Evolutionary conservation across 495 filamentous ascomycete species (phyloP).

Genomic region (Penicillium goetzii): DNA sequence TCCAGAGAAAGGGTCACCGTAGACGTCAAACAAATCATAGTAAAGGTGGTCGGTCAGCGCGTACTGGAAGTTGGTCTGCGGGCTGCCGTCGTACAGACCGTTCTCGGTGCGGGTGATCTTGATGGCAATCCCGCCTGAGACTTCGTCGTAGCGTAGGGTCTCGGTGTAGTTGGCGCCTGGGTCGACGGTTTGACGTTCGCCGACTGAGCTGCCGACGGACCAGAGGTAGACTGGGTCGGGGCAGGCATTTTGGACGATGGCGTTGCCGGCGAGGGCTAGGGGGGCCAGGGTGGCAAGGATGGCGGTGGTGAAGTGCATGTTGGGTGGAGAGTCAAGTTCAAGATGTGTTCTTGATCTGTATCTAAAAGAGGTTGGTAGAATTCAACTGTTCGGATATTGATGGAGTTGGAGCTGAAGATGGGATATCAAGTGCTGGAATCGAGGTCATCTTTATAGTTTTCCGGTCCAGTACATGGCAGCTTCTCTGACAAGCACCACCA

Average conservation of each 20-base stretch:
- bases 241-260: constrained; percentile 58
- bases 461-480: background rate
- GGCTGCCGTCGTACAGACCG: constrained; percentile 57
- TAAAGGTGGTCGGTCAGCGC: constrained; percentile 55
- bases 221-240: constrained; percentile 52
- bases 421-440: background rate
- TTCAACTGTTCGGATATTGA: background rate
- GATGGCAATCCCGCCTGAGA: constrained; percentile 58
- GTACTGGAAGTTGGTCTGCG: constrained; percentile 59
- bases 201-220: constrained; percentile 57
- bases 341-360: background rate
- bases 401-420: background rate
- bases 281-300: constrained; percentile 34
- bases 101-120: constrained; percentile 56
- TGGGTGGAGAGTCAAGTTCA: background rate
- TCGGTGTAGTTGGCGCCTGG: constrained; percentile 46
- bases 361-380: background rate
- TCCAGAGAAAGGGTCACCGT: constrained; percentile 59
- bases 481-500: background rate
- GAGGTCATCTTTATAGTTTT: background rate
- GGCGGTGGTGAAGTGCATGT: constrained; percentile 39
- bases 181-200: constrained; percentile 42
- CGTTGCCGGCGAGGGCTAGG: constrained; percentile 45
- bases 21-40: constrained; percentile 61
- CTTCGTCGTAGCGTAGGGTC: constrained; percentile 46